phyloP scores from a whole-genome alignment of 1,284 basidiomycete genomes.

The Tilletia indica region DNA sequence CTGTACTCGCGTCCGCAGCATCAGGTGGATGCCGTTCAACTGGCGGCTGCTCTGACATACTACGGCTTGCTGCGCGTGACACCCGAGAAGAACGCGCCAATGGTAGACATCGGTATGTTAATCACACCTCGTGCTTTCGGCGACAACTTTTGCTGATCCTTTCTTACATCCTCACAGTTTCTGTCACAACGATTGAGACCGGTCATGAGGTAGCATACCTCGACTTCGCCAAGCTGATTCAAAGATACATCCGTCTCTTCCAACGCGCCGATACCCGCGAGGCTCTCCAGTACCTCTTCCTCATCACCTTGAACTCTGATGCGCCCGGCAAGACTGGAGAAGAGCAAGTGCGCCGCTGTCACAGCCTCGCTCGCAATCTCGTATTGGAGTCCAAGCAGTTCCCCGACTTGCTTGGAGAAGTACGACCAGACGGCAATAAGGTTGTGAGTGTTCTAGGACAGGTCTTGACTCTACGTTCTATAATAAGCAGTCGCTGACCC shows the following conservation, averaged over 20 bases:
- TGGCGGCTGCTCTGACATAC: constrained; percentile 87
- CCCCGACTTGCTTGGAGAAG: constrained; percentile 81
- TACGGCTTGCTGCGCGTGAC: constrained; percentile 88
- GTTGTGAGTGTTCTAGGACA: constrained; percentile 54
- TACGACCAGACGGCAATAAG: constrained; percentile 80
- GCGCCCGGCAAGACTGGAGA: constrained; percentile 65
- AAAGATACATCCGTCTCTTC: constrained; percentile 89
- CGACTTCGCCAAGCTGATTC: constrained; percentile 77
- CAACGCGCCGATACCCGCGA: constrained; percentile 86
- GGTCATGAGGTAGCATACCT: constrained; percentile 58
- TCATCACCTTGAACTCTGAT: constrained; percentile 75
- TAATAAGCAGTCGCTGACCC: not conserved
- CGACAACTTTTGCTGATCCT: not conserved
- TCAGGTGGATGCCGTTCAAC: constrained; percentile 90
- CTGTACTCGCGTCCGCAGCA: constrained; percentile 83
- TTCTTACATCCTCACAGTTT: not conserved
- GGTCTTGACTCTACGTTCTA: not conserved
- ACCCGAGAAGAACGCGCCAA: constrained; percentile 72
- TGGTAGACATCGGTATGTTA: constrained; percentile 56
- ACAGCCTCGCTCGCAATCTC: constrained; percentile 82
- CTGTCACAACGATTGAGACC: not conserved
- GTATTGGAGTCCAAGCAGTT: constrained; percentile 83
- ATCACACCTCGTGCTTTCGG: not conserved
- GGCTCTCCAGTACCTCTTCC: constrained; percentile 92
- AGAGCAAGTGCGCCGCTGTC: constrained; percentile 78